Conservation (phyloP, 805 yeast genomes). For the Clavispora asparagi region DNA sequence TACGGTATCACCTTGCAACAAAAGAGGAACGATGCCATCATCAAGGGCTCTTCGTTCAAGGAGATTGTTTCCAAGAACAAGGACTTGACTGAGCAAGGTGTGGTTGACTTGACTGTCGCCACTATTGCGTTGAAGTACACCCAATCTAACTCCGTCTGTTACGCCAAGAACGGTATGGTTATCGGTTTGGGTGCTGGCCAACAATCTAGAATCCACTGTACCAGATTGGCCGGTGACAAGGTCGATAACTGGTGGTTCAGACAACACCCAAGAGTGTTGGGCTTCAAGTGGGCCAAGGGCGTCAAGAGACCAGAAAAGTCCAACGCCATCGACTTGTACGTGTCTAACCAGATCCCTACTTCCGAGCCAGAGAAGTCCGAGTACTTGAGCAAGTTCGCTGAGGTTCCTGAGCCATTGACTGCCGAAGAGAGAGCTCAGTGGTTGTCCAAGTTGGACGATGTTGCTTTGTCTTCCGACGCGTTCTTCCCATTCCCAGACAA, state of each 20-base stretch:
- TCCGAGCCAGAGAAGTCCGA: conserved; percentile 90
- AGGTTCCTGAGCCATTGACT: conserved; percentile 79
- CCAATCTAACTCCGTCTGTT: conserved; percentile 97
- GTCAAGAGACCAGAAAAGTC: conserved; percentile 98
- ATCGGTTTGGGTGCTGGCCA: conserved; percentile 99
- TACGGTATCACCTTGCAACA: conserved; percentile 94
- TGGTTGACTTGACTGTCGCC: conserved; percentile 92
- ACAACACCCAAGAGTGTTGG: conserved; percentile 93
- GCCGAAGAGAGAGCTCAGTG: conserved; percentile 81
- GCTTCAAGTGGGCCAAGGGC: conserved; percentile 96
- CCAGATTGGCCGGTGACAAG: conserved; percentile 98
- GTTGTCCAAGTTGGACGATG: conserved; percentile 74
- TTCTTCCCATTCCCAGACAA: conserved; percentile 99
- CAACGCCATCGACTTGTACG: conserved; percentile 93
- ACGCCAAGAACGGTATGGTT: conserved; percentile 99
- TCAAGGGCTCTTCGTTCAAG: conserved; percentile 82
- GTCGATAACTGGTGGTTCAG: conserved; percentile 99
- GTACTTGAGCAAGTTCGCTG: conserved; percentile 83
- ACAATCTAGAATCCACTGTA: conserved; percentile 98
- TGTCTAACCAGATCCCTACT: conserved; percentile 85
- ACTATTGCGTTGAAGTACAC: conserved; percentile 97
- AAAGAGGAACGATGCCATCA: conserved; percentile 96
- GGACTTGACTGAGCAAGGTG: conserved; percentile 83
- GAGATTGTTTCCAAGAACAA: conserved; percentile 89
- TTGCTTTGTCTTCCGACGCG: conserved; percentile 94